phyloP scores from a whole-genome alignment of 2,329 filamentous ascomycete species.

The Teratosphaeria pseudoeucalypti region DNA sequence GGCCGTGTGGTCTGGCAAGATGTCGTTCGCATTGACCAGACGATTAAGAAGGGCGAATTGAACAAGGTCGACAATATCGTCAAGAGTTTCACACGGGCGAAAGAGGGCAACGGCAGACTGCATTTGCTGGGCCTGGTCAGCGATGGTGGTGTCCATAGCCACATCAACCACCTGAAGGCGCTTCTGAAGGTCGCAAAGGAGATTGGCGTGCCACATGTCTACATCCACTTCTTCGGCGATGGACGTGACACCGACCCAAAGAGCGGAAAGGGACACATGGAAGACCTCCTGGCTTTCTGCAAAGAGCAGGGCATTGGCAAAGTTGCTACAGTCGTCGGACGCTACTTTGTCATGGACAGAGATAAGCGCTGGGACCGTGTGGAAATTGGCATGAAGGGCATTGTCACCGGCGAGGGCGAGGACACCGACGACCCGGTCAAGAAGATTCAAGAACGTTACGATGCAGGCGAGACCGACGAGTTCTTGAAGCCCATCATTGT shows the following conservation, averaged over 20 bases:
- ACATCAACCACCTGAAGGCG: constrained; percentile 85
- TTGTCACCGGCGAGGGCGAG: constrained; percentile 81
- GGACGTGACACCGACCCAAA: constrained; percentile 97
- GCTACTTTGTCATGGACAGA: constrained; percentile 98
- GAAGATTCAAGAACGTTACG: constrained; percentile 80
- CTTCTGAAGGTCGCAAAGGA: constrained; percentile 86
- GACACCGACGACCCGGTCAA: constrained; percentile 72
- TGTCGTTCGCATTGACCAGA: constrained; percentile 81
- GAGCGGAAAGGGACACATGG: constrained; percentile 77
- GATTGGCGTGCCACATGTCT: constrained; percentile 77
- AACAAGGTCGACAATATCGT: constrained; percentile 67
- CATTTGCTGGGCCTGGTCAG: constrained; percentile 89
- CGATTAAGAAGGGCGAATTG: constrained; percentile 76
- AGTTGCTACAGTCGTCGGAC: constrained; percentile 84
- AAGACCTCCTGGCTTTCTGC: constrained; percentile 68
- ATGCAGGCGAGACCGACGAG: constrained; percentile 83
- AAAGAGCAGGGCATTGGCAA: constrained; percentile 80
- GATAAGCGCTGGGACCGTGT: constrained; percentile 98
- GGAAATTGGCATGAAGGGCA: constrained; percentile 77
- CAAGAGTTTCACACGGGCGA: constrained; percentile 66
- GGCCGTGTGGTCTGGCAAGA: constrained; percentile 96
- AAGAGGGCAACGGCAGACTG: constrained; percentile 80
- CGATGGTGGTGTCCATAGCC: constrained; percentile 89
- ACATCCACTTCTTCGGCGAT: constrained; percentile 98
- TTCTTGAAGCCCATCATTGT: constrained; percentile 97